These are phyloP conservation scores for Cercis canadensis DNA, from an alignment of 306 rosid species.

Conservation along the genomic window DNA sequence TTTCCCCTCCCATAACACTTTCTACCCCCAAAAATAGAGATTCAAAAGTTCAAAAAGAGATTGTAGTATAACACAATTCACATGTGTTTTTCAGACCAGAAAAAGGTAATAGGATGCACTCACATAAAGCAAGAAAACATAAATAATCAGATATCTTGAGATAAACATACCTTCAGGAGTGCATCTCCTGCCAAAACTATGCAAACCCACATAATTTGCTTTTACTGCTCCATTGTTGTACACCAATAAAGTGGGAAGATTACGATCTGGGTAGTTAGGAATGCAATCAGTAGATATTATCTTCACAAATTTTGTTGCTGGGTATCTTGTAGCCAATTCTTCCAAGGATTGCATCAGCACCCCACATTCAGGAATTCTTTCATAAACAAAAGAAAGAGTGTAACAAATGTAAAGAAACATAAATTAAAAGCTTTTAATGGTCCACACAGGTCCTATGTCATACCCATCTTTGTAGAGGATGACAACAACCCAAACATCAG, in stretches of 20 bases:
- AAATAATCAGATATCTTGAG: neutral
- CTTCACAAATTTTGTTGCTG: conserved; percentile 94
- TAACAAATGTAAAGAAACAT: conserved; percentile 21
- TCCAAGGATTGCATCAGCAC: conserved; percentile 88
- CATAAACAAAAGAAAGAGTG: neutral
- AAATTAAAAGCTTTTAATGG: neutral
- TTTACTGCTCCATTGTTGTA: conserved; percentile 93
- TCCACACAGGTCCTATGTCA: conserved; percentile 11
- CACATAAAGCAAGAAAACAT: conserved; percentile 12
- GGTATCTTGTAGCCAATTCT: conserved; percentile 78
- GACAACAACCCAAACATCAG: conserved; percentile 99
- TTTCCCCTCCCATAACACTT: neutral
- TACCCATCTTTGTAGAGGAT: conserved; percentile 95
- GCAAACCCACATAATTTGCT: conserved; percentile 87
- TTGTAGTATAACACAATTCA: neutral
- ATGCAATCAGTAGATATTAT: conserved; percentile 96
- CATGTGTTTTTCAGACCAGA: conserved; percentile 2
- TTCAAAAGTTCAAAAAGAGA: neutral
- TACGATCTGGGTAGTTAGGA: conserved; percentile 87
- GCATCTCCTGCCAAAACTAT: conserved; percentile 81
- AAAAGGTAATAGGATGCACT: neutral
- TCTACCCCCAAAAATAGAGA: neutral
- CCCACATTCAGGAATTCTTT: conserved; percentile 77
- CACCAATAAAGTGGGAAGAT: conserved; percentile 86
- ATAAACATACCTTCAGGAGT: conserved; percentile 85